phyloP scores from a whole-genome alignment of 345 rosid genomes.

The Eucalyptus sp. region DNA sequence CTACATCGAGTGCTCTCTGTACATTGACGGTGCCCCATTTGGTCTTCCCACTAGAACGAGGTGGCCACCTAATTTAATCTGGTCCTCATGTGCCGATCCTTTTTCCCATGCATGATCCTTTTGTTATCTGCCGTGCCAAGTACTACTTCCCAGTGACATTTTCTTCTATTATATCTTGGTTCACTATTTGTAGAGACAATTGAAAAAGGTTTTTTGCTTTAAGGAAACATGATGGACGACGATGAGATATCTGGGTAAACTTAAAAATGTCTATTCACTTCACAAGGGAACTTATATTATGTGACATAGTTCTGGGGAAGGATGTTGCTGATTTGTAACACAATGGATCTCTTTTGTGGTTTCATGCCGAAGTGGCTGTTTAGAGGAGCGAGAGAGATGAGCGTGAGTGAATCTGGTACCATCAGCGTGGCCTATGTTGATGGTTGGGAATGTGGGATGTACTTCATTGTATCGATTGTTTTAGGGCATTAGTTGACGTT shows the following conservation, averaged over 20 bases:
- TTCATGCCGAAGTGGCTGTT: neutral
- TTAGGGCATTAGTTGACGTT: neutral
- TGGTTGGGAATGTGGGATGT: neutral
- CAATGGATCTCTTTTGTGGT: neutral
- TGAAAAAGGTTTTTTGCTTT: neutral
- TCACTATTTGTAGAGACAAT: neutral
- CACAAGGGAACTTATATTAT: neutral
- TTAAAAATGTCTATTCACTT: neutral
- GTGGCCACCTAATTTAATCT: slow-evolving; percentile 3
- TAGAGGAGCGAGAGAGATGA: neutral
- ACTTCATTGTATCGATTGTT: neutral
- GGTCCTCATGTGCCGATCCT: neutral
- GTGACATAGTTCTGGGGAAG: neutral
- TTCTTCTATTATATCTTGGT: neutral
- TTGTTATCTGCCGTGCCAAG: neutral
- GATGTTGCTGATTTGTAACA: neutral
- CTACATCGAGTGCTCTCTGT: slow-evolving; percentile 69
- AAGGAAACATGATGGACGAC: neutral
- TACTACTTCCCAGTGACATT: neutral
- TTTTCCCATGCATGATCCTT: neutral
- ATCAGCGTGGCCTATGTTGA: neutral
- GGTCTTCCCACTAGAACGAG: slow-evolving; percentile 91
- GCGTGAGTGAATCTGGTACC: neutral
- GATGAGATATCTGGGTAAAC: neutral
- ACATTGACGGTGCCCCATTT: slow-evolving; percentile 84